Evolutionary conservation across 805 yeast species (phyloP).

Genomic region (Yamadazyma insecticola): DNA sequence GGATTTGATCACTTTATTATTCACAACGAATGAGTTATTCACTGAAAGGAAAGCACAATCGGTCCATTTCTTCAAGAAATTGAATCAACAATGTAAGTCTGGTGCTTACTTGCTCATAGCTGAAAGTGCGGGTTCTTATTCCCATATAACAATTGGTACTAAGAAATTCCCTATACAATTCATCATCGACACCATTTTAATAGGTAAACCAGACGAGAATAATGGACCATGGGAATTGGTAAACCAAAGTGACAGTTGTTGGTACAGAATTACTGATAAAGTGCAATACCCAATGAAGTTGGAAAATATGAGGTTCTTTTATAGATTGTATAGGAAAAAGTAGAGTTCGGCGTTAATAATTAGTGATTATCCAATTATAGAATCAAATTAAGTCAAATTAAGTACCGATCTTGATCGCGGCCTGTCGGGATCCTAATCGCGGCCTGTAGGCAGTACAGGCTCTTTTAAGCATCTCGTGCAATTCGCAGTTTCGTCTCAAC

Average conservation of each 20-base stretch:
- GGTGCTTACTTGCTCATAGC: conserved; percentile 65
- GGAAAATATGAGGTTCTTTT: conserved; percentile 86
- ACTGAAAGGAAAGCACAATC: conserved; percentile 61
- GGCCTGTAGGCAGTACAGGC: too few species aligned
- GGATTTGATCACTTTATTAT: conserved; percentile 64
- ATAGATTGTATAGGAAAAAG: conserved; percentile 62
- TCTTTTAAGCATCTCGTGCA: too few species aligned
- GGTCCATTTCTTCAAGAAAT: conserved; percentile 50
- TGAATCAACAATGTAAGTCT: conserved; percentile 45
- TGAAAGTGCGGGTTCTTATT: conserved; percentile 89
- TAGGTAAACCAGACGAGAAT: conserved; percentile 41
- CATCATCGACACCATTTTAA: conserved; percentile 65
- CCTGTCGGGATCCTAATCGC: too few species aligned
- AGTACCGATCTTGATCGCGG: too few species aligned
- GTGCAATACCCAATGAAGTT: conserved; percentile 60
- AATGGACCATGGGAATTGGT: conserved; percentile 64
- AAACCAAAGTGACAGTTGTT: conserved; percentile 65
- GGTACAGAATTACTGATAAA: conserved; percentile 61
- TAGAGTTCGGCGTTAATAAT: too few species aligned
- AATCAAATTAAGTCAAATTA: too few species aligned
- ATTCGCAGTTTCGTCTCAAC: too few species aligned
- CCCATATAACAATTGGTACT: conserved; percentile 70
- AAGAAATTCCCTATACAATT: conserved; percentile 81
- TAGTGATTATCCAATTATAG: too few species aligned
- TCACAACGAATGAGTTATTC: conserved; percentile 86